Percentiles rank a stretch among this genome's conserved stretches.
Evolutionary conservation across 768 basidiomycete species (phyloP).

Genomic region (Porphyrellus cyaneotinctus): DNA sequence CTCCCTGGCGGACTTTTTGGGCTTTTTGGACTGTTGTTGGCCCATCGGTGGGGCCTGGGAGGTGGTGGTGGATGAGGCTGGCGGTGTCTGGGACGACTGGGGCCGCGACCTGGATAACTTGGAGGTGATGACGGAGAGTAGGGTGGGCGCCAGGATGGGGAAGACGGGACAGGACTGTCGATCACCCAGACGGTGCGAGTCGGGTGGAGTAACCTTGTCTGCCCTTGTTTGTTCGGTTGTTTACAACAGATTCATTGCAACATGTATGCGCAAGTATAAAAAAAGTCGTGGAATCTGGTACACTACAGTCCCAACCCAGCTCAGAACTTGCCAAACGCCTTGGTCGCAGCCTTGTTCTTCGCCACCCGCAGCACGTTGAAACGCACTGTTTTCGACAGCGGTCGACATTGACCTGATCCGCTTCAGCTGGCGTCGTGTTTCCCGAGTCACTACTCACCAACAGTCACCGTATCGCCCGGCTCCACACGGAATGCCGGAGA

Average conservation of each 20-base stretch:
- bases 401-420: conserved; percentile 87
- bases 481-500: conserved; percentile 99
- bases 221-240: conserved; percentile 34
- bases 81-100: conserved; percentile 70
- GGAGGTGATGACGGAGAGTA: conserved; percentile 71
- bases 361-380: conserved; percentile 98
- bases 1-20: conserved; percentile 67
- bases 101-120: conserved; percentile 67
- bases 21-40: conserved; percentile 81
- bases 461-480: conserved; percentile 88
- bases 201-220: conserved; percentile 22
- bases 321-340: conserved; percentile 95
- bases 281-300: conserved; percentile 18
- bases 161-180: conserved; percentile 22
- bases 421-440: neutral
- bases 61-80: conserved; percentile 40
- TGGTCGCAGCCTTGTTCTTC: conserved; percentile 87
- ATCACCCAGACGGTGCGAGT: conserved; percentile 25
- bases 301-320: conserved; percentile 6
- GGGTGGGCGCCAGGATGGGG: conserved; percentile 75
- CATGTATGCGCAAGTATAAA: conserved; percentile 17
- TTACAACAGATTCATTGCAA: conserved; percentile 18
- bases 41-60: conserved; percentile 59
- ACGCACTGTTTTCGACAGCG: conserved; percentile 96
- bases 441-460: conserved; percentile 56